Percentiles rank a stretch among this genome's conserved stretches.
phyloP scores from a whole-genome alignment of 106 monocot genomes.

The Alisma plantagoaquatica region DNA sequence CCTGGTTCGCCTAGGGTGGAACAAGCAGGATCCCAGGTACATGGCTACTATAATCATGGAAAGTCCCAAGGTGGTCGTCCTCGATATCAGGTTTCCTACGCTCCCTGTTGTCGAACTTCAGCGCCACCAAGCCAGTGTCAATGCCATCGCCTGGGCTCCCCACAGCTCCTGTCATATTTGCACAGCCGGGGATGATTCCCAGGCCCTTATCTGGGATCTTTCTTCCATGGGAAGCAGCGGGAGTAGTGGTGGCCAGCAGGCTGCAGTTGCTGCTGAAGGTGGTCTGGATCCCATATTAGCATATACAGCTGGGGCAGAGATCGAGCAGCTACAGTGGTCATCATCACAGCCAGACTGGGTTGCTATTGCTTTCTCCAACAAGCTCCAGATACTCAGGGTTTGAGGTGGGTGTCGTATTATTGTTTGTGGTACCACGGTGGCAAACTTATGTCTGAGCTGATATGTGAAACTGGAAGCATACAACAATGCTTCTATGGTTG shows the following conservation, averaged over 20 bases:
- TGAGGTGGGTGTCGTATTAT: constrained; percentile 30
- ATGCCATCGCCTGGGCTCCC: constrained; percentile 96
- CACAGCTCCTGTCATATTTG: constrained; percentile 98
- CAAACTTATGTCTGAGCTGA: constrained; percentile 19
- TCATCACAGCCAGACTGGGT: constrained; percentile 96
- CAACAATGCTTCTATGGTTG: not conserved
- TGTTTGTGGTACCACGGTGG: too few relatives aligned
- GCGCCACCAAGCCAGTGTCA: constrained; percentile 80
- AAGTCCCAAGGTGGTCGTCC: constrained; percentile 91
- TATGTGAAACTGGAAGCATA: not conserved
- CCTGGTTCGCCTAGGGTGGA: constrained; percentile 86
- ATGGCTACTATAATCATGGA: constrained; percentile 99
- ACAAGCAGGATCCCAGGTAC: constrained; percentile 95
- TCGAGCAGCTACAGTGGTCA: constrained; percentile 99
- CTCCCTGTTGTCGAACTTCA: constrained; percentile 95
- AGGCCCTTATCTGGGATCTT: constrained; percentile 93
- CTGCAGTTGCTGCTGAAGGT: constrained; percentile 29
- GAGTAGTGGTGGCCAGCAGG: constrained; percentile 5
- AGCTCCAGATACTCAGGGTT: constrained; percentile 87
- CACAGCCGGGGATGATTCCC: constrained; percentile 91
- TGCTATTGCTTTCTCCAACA: constrained; percentile 79
- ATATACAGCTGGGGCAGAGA: constrained; percentile 83
- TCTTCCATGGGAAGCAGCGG: constrained; percentile 68
- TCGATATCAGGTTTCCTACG: constrained; percentile 93
- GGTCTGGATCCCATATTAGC: constrained; percentile 70